phyloP scores from a whole-genome alignment of 805 yeast genomes.

The Cyberlindnera amylophila region DNA sequence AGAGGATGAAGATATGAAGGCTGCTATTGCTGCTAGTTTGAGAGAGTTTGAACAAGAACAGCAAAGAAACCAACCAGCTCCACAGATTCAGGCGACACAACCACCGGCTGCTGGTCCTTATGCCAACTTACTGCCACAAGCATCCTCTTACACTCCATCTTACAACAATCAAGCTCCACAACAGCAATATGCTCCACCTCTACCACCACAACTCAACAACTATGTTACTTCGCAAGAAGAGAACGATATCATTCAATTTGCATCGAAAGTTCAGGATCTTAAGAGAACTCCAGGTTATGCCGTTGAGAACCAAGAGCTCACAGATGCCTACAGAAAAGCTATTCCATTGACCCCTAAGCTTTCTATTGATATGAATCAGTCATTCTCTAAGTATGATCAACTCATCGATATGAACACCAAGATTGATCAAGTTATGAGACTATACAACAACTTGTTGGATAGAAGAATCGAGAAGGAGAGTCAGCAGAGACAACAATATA shows the following conservation, averaged over 20 bases:
- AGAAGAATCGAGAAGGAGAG: slow-evolving; percentile 39
- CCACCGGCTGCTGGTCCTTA: too few species aligned
- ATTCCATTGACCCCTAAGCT: slow-evolving; percentile 65
- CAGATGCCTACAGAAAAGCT: slow-evolving; percentile 56
- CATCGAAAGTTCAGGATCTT: slow-evolving; percentile 54
- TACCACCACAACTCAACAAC: slow-evolving; percentile 14
- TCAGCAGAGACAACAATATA: slow-evolving; percentile 25
- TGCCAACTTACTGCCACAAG: slow-evolving; percentile 19
- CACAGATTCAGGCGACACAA: too few species aligned
- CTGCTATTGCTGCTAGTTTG: slow-evolving; percentile 91
- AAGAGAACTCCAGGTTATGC: slow-evolving; percentile 15
- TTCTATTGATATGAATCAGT: slow-evolving; percentile 52
- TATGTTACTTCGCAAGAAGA: slow-evolving; percentile 53
- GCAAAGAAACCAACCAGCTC: slow-evolving; percentile 23
- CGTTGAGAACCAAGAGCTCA: slow-evolving; percentile 36
- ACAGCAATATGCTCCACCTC: slow-evolving; percentile 11
- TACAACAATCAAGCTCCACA: slow-evolving; percentile 18
- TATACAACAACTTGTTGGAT: slow-evolving; percentile 76
- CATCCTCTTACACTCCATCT: slow-evolving; percentile 17
- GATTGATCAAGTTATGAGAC: slow-evolving; percentile 65
- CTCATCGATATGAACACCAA: slow-evolving; percentile 74
- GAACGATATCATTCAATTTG: slow-evolving; percentile 62
- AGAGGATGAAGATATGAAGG: slow-evolving; percentile 84
- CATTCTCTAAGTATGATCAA: slow-evolving; percentile 58
- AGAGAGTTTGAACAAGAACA: slow-evolving; percentile 52